Evolutionary conservation across 2,329 filamentous ascomycete genomes (phyloP), one percentile per base, ranked within the genome.

Genomic region (Hypoxylon sp.): DNA sequence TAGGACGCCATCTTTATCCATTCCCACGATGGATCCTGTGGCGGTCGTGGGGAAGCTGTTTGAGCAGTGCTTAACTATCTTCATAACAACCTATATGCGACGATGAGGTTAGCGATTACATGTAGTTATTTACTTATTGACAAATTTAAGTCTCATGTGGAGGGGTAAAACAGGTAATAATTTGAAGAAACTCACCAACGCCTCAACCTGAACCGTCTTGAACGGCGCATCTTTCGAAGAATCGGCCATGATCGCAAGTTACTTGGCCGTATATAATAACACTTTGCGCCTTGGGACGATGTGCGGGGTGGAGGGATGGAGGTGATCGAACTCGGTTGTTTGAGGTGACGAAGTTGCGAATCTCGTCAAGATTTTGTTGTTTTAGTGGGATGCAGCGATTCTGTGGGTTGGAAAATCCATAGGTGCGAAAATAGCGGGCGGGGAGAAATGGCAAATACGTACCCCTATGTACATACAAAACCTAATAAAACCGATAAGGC

Each of bases 1-100:
- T 69, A 98, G 89, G 66, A 90, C 86, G 72, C 89, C 89, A 72
- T 91, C 89, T 76, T 89, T 88, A 81, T 98, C 95, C 93, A 98
- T 94, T 75, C 96, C 96, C 67, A 98, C 94, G 68, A 98, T 88
- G 69, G 92, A 93, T 69, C 95, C 95, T 61, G 94, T 98, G 63
- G 94, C 93, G 62, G 90, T 90, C 57, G 93, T 95, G 52, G 95
- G 95, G 84, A 97, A 98, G 60, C 88, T 87, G 76, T 92, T 89
- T 63, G 93, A 91, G 84, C 93, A 93, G 85, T 98, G 94, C 84
- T 97, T 98, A 82, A 97, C 94, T 80, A 98, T 94, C 86, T 98
- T 97, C 92, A 98, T 95, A 75, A 97, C 93, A 77, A 97, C 93
- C 93, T 96, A 74, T 58, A 36, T 52, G 68, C 60, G 48, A 51